Evolutionary conservation across 2,329 filamentous ascomycete genomes (phyloP).

Genomic region (Berkeleyomyces basicola): DNA sequence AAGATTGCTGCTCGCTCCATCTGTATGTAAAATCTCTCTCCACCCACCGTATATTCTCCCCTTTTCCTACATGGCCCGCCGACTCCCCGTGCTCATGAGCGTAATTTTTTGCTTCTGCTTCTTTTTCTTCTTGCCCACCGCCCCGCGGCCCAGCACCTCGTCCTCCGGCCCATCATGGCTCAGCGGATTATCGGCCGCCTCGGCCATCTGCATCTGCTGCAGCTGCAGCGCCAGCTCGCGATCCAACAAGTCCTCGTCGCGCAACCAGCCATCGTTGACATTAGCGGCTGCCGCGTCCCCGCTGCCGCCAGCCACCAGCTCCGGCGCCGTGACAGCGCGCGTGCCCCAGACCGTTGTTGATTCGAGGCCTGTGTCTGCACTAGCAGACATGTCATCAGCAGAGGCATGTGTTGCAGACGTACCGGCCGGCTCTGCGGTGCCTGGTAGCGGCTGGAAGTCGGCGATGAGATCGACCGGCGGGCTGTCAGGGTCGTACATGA

Average conservation of each 20-base stretch:
- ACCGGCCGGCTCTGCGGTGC: constrained; percentile 37
- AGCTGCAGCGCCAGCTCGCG: constrained; percentile 45
- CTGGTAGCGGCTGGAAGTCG: constrained; percentile 48
- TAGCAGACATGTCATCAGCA: not conserved
- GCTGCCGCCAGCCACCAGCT: constrained; percentile 32
- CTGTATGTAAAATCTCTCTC: too few species aligned
- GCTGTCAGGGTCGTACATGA: constrained; percentile 13
- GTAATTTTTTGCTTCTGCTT: constrained; percentile 61
- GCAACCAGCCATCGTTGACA: constrained; percentile 68
- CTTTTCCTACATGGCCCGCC: constrained; percentile 25
- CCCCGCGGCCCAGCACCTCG: constrained; percentile 19
- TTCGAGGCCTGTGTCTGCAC: not conserved
- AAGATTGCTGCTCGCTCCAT: not conserved
- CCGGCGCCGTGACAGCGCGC: constrained; percentile 39
- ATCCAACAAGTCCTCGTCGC: constrained; percentile 52
- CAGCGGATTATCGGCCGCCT: constrained; percentile 14
- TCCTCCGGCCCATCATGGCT: constrained; percentile 14
- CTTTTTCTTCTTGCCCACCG: constrained; percentile 34
- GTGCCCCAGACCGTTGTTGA: constrained; percentile 90
- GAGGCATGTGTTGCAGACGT: not conserved
- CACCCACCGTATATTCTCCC: too few species aligned
- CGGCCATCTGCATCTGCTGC: constrained; percentile 33
- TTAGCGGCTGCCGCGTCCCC: constrained; percentile 16
- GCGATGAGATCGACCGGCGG: constrained; percentile 31
- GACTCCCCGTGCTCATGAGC: constrained; percentile 50